These are phyloP conservation scores for Aspergillus ochraceus DNA, from an alignment of 2,329 filamentous ascomycete species.

Conservation along the genomic window DNA sequence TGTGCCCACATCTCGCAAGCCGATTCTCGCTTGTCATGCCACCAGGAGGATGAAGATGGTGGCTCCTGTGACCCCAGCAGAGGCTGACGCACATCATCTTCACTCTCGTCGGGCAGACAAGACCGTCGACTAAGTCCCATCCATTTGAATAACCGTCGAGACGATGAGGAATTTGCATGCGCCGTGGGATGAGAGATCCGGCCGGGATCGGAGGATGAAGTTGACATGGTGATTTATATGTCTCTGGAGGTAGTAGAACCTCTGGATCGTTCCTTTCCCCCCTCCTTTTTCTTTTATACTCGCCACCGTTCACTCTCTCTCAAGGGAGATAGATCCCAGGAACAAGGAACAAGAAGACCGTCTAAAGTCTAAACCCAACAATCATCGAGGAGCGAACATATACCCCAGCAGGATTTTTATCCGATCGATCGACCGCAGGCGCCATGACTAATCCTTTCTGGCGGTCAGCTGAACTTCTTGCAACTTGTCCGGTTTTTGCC, in stretches of 20 bases:
- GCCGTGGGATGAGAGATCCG: not conserved
- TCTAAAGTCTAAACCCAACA: not conserved
- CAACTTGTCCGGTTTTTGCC: not conserved
- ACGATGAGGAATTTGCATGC: not conserved
- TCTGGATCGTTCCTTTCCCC: not conserved
- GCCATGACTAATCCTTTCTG: not conserved
- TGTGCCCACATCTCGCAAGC: slow-evolving; percentile 52
- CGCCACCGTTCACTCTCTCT: not conserved
- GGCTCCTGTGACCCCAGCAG: slow-evolving; percentile 6
- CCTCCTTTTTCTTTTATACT: too few species aligned
- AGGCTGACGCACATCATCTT: slow-evolving; percentile 2
- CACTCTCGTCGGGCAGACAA: not conserved
- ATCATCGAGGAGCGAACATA: not conserved
- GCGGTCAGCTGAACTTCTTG: not conserved
- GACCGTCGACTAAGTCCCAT: not conserved
- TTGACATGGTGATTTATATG: not conserved
- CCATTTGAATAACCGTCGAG: not conserved
- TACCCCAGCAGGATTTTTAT: not conserved
- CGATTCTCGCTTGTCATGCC: slow-evolving; percentile 19
- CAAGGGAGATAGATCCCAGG: too few species aligned
- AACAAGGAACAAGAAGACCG: too few species aligned
- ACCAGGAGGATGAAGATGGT: slow-evolving; percentile 25
- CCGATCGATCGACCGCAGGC: not conserved
- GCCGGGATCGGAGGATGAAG: not conserved
- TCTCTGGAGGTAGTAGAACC: not conserved